These are phyloP conservation scores for Didymella keratinophila DNA, from an alignment of 2,329 filamentous ascomycete genomes.

Conservation along the genomic window DNA sequence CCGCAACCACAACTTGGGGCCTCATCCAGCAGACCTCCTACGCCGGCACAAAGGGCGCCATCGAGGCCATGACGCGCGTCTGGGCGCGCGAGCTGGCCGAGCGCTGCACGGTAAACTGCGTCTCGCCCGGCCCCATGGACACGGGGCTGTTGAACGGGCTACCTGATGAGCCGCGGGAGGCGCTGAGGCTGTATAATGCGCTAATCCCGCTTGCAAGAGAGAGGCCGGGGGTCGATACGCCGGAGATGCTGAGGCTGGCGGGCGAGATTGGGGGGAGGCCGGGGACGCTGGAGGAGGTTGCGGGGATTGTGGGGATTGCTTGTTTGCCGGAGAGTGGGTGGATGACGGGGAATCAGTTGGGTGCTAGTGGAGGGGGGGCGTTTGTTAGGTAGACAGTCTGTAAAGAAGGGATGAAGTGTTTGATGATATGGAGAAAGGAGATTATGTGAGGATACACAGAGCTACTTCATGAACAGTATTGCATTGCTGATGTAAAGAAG, in stretches of 20 bases:
- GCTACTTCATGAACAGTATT: no score
- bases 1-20: slow-evolving; percentile 62
- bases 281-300: slow-evolving; percentile 72
- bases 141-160: slow-evolving; percentile 25
- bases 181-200: slow-evolving; percentile 25
- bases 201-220: slow-evolving; percentile 25
- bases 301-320: slow-evolving; percentile 76
- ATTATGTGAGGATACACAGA: no score
- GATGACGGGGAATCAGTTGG: slow-evolving; percentile 78
- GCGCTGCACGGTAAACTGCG: slow-evolving; percentile 65
- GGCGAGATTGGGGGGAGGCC: slow-evolving; percentile 59
- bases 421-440: no score
- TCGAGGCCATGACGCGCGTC: slow-evolving; percentile 69
- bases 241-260: slow-evolving; percentile 65
- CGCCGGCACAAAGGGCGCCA: slow-evolving; percentile 68
- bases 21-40: slow-evolving; percentile 66
- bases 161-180: slow-evolving; percentile 22
- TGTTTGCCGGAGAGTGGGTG: slow-evolving; percentile 73
- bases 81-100: slow-evolving; percentile 68
- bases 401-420: no score
- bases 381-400: background rate
- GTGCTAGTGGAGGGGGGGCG: slow-evolving; percentile 71
- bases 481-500: no score
- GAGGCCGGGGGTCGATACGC: slow-evolving; percentile 46
- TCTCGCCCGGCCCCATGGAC: slow-evolving; percentile 69